Percentiles rank a stretch among this genome's conserved stretches.
phyloP scores from a whole-genome alignment of 352 stramenopile species.

The Phytophthora meadii region DNA sequence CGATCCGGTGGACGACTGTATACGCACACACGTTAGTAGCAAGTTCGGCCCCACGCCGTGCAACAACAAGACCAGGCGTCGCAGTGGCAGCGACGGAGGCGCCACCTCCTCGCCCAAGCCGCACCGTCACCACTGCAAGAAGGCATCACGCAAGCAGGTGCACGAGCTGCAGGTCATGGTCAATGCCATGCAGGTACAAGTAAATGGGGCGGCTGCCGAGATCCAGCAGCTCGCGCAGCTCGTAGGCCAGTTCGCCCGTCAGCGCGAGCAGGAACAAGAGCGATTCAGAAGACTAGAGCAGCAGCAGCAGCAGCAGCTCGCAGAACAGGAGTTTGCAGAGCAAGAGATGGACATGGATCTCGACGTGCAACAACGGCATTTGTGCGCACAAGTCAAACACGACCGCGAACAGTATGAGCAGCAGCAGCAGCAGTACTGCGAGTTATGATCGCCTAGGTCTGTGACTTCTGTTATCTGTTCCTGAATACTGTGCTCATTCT shows the following conservation, averaged over 20 bases:
- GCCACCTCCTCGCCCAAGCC: slow-evolving; percentile 16
- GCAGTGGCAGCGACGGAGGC: neutral
- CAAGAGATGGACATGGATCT: slow-evolving; percentile 34
- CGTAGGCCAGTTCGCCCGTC: slow-evolving; percentile 29
- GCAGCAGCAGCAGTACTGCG: slow-evolving; percentile 11
- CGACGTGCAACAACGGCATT: slow-evolving; percentile 19
- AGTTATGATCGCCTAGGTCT: neutral
- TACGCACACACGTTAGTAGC: neutral
- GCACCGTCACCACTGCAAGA: slow-evolving; percentile 32
- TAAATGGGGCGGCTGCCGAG: slow-evolving; percentile 30
- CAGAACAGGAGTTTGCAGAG: slow-evolving; percentile 15
- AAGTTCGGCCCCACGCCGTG: slow-evolving; percentile 5
- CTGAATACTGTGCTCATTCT: neutral
- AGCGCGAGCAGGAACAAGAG: slow-evolving; percentile 23
- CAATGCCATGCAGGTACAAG: slow-evolving; percentile 38
- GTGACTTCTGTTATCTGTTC: neutral
- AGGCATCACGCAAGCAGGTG: slow-evolving; percentile 38
- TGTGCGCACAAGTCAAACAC: slow-evolving; percentile 20
- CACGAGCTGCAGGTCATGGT: slow-evolving; percentile 43
- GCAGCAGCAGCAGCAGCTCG: too few relatives aligned
- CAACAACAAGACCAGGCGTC: slow-evolving; percentile 2
- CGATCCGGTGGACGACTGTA: slow-evolving; percentile 10
- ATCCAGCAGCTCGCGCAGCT: slow-evolving; percentile 41
- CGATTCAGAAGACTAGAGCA: slow-evolving; percentile 9
- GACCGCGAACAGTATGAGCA: slow-evolving; percentile 25